A percentile compares a stretch with the other conserved stretches of the same genome.
Evolutionary conservation across 306 rosid genomes (phyloP).

Genomic region (Abrus pulchellus): DNA sequence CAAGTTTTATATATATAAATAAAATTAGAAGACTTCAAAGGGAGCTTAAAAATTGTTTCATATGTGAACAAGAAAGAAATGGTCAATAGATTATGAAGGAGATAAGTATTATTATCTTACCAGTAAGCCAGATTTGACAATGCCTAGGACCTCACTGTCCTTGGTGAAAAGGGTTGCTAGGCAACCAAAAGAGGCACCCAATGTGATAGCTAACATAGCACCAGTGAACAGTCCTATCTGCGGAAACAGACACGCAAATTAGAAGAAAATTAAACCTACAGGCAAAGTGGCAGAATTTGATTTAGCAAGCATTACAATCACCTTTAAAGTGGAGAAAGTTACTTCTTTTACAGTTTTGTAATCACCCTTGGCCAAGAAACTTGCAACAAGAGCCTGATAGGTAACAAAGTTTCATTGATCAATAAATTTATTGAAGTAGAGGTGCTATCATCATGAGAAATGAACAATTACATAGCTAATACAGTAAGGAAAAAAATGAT

Average conservation of each 20-base stretch:
- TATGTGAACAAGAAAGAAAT: not conserved
- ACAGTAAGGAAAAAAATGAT: not conserved
- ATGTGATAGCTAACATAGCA: conserved; percentile 24
- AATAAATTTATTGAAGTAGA: not conserved
- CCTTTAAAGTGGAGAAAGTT: conserved; percentile 27
- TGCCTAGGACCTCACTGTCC: conserved; percentile 28
- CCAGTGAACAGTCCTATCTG: conserved; percentile 31
- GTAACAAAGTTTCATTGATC: conserved; percentile 2
- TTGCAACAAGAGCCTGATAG: conserved; percentile 33
- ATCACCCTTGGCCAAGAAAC: conserved; percentile 35
- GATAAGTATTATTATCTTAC: conserved; percentile 23
- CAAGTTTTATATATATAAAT: not conserved
- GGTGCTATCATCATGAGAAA: not conserved
- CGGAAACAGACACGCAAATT: not conserved
- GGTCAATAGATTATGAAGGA: not conserved
- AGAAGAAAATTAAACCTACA: conserved; percentile 8
- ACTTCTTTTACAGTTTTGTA: conserved; percentile 25
- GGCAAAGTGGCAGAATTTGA: conserved; percentile 11
- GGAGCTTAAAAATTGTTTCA: not conserved
- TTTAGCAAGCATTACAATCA: not conserved
- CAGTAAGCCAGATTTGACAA: conserved; percentile 36
- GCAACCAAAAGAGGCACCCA: conserved; percentile 38
- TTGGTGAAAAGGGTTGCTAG: conserved; percentile 36
- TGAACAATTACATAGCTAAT: too few relatives aligned
- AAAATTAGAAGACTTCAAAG: not conserved